phyloP scores from a whole-genome alignment of 768 basidiomycete genomes.

The Russula lepida region DNA sequence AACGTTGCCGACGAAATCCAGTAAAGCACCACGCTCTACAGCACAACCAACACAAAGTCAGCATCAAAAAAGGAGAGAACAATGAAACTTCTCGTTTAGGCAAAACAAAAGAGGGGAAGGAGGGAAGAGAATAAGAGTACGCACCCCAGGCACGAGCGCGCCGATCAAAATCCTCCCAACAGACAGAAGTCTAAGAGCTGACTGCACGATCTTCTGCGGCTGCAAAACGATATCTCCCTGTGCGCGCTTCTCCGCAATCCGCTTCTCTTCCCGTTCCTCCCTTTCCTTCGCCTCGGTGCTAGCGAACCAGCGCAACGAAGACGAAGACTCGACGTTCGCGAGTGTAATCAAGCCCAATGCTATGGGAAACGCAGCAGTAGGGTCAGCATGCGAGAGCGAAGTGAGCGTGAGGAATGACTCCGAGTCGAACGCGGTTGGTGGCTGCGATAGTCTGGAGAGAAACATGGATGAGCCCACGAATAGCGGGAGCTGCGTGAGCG shows the following conservation, averaged over 20 bases:
- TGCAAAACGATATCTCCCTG: slow-evolving; percentile 39
- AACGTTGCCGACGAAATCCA: slow-evolving; percentile 73
- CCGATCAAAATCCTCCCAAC: slow-evolving; percentile 61
- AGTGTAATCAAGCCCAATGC: slow-evolving; percentile 64
- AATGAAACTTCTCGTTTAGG: background rate
- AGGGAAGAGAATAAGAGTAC: slow-evolving; percentile 20
- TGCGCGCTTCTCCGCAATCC: slow-evolving; percentile 37
- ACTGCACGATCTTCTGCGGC: slow-evolving; percentile 45
- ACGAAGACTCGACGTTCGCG: slow-evolving; percentile 71
- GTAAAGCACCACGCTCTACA: slow-evolving; percentile 60
- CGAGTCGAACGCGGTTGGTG: slow-evolving; percentile 61
- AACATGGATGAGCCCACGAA: slow-evolving; percentile 60
- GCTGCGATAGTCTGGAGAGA: slow-evolving; percentile 45
- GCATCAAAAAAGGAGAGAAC: background rate
- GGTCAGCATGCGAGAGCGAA: slow-evolving; percentile 61
- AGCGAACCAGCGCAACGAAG: slow-evolving; percentile 50
- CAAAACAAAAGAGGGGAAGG: too few relatives aligned
- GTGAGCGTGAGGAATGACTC: slow-evolving; percentile 72
- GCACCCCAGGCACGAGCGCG: slow-evolving; percentile 62
- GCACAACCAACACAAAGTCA: background rate
- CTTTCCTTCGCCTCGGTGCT: slow-evolving; percentile 48
- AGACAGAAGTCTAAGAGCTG: slow-evolving; percentile 46
- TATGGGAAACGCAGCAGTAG: slow-evolving; percentile 62
- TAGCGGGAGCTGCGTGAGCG: slow-evolving; percentile 60
- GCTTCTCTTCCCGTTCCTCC: slow-evolving; percentile 39